These are phyloP conservation scores for Candida pseudoglaebosa DNA, from an alignment of 805 yeast species.

Conservation along the genomic window DNA sequence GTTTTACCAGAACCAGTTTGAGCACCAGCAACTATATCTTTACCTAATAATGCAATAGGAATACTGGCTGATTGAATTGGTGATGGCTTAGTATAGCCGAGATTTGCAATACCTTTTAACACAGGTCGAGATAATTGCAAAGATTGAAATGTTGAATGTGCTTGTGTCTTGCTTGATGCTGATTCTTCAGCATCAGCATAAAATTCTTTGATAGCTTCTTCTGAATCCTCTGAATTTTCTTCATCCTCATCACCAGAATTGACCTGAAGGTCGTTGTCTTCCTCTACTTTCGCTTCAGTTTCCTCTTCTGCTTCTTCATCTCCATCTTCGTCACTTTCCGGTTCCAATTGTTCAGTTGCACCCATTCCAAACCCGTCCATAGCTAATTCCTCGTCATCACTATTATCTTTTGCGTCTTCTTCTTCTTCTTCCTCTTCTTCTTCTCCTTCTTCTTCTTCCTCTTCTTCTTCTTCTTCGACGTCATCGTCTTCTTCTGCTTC, in stretches of 20 bases:
- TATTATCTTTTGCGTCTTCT: conserved; percentile 24
- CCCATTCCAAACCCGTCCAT: conserved; percentile 46
- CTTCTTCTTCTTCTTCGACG: conserved; percentile 21
- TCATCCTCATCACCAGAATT: conserved; percentile 26
- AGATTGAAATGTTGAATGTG: conserved; percentile 67
- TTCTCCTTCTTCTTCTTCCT: conserved; percentile 21
- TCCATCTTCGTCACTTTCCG: conserved; percentile 18
- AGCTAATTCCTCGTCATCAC: conserved; percentile 40
- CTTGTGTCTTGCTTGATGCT: conserved; percentile 40
- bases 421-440: conserved; percentile 33
- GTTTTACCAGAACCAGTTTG: conserved; percentile 99
- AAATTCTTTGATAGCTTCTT: conserved; percentile 78
- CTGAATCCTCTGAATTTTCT: conserved; percentile 56
- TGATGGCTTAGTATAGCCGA: conserved; percentile 86
- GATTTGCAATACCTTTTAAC: conserved; percentile 70
- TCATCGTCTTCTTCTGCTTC: conserved; percentile 18
- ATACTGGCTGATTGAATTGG: conserved; percentile 93
- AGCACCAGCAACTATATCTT: conserved; percentile 98
- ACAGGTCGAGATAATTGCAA: conserved; percentile 87
- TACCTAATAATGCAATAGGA: conserved; percentile 90
- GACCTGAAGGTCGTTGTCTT: conserved; percentile 29
- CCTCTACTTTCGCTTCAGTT: conserved; percentile 25
- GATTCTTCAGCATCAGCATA: conserved; percentile 59
- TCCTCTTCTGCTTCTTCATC: conserved; percentile 34
- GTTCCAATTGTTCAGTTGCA: conserved; percentile 38